These are phyloP conservation scores for Starmerella ratchasimensis DNA, from an alignment of 805 yeast species.

Conservation along the genomic window DNA sequence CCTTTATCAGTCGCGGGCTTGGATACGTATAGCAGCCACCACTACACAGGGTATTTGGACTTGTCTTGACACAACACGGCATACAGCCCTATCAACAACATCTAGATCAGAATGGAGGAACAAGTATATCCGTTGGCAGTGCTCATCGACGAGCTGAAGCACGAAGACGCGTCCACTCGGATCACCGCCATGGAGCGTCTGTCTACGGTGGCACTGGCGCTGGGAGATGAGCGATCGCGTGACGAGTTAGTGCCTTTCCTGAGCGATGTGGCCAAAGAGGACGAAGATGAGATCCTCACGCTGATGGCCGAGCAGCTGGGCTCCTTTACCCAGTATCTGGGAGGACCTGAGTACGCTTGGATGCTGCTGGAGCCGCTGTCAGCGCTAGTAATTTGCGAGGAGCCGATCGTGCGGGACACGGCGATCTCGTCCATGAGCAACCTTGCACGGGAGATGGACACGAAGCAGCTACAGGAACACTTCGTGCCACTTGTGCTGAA, in stretches of 20 bases:
- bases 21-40: too few species aligned
- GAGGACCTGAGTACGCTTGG: slow-evolving; percentile 59
- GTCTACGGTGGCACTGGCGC: slow-evolving; percentile 85
- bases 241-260: slow-evolving; percentile 81
- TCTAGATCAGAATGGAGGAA: too few species aligned
- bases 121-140: slow-evolving; percentile 88
- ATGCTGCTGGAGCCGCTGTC: slow-evolving; percentile 54
- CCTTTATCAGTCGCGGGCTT: too few species aligned
- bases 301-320: slow-evolving; percentile 86
- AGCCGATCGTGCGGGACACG: slow-evolving; percentile 87
- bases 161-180: slow-evolving; percentile 87
- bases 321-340: slow-evolving; percentile 73
- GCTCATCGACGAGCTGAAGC: slow-evolving; percentile 91
- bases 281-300: slow-evolving; percentile 95
- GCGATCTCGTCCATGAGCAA: slow-evolving; percentile 76
- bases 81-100: too few species aligned
- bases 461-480: slow-evolving; percentile 46
- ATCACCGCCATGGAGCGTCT: slow-evolving; percentile 89
- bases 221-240: slow-evolving; percentile 87
- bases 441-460: slow-evolving; percentile 47
- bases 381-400: slow-evolving; percentile 81
- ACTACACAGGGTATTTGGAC: too few species aligned
- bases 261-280: slow-evolving; percentile 57
- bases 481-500: slow-evolving; percentile 66
- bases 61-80: too few species aligned